Percentiles rank a stretch among this genome's conserved stretches.
phyloP scores from a whole-genome alignment of 179 eudicot genomes.

The Spinacia oleracea region DNA sequence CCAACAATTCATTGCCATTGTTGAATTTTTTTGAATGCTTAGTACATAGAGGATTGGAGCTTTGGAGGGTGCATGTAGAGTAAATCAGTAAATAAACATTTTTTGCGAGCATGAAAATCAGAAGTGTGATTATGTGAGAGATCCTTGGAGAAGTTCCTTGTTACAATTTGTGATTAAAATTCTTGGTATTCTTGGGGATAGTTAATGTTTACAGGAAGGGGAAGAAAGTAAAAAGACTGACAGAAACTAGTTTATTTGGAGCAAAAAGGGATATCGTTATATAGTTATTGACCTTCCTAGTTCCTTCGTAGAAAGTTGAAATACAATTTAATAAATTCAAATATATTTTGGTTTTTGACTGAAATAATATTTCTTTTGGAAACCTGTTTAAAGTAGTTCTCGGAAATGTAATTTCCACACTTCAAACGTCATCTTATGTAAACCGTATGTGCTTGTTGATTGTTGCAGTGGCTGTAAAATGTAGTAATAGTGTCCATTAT shows the following conservation, averaged over 20 bases:
- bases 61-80: background rate
- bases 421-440: background rate
- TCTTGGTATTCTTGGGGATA: background rate
- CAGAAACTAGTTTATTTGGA: background rate
- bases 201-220: background rate
- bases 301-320: background rate
- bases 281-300: background rate
- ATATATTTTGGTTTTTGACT: background rate
- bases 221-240: background rate
- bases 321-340: background rate
- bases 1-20: background rate
- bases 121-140: background rate
- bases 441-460: background rate
- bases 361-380: background rate
- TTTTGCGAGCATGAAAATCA: background rate
- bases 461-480: too few species aligned
- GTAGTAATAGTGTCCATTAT: background rate
- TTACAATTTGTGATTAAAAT: background rate
- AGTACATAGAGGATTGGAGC: too few species aligned
- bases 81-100: background rate
- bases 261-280: background rate
- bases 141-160: background rate
- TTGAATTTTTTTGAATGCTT: too few species aligned
- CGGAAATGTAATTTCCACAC: background rate
- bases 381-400: background rate